Evolutionary conservation across 2,329 filamentous ascomycete genomes (phyloP).

Genomic region (Ascochyta pisi): DNA sequence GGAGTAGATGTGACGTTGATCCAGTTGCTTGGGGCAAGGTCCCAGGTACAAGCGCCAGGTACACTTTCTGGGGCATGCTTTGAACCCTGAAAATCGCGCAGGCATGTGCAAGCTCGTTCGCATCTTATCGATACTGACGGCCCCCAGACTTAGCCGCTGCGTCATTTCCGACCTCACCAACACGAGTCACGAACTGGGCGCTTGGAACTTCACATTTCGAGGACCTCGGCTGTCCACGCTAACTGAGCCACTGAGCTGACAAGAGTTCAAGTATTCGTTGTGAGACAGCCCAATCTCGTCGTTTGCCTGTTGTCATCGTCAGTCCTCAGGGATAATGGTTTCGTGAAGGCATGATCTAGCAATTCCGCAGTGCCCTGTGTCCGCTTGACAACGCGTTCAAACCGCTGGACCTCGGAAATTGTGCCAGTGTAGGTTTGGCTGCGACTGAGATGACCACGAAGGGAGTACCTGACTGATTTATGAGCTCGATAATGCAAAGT

Average conservation of each 20-base stretch:
- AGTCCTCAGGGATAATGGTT: not conserved
- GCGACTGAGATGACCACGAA: no score
- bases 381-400: not conserved
- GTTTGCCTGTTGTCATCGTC: not conserved
- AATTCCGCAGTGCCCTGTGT: not conserved
- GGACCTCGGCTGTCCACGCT: not conserved
- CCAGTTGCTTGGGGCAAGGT: not conserved
- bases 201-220: not conserved
- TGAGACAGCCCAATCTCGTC: not conserved
- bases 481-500: no score
- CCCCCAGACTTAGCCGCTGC: constrained; percentile 6
- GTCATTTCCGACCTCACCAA: constrained; percentile 11
- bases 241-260: not conserved
- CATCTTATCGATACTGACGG: constrained; percentile 3
- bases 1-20: not conserved
- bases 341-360: not conserved
- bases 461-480: no score
- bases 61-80: constrained; percentile 6
- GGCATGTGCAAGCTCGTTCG: not conserved
- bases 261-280: no score
- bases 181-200: constrained; percentile 5
- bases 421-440: not conserved
- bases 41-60: constrained; percentile 7
- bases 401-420: not conserved
- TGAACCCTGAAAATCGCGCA: constrained; percentile 6